These are phyloP conservation scores for Exophiala calicioides DNA, from an alignment of 2,329 filamentous ascomycete species.

Conservation along the genomic window DNA sequence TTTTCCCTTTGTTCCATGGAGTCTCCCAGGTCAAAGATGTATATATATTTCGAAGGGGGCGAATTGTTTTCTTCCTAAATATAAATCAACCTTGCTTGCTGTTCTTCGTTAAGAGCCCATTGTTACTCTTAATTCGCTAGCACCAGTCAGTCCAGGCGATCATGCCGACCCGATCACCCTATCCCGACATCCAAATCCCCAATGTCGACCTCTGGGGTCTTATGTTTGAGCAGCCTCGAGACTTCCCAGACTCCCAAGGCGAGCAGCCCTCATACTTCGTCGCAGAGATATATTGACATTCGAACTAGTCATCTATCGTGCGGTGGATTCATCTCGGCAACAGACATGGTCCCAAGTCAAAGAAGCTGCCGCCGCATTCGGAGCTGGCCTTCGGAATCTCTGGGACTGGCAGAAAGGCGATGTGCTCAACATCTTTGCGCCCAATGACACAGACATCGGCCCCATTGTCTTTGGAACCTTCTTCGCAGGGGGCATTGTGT, in stretches of 20 bases:
- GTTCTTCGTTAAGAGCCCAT: no score
- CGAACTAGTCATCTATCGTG: slow-evolving; percentile 28
- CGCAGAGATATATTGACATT: not conserved
- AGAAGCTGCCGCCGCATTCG: slow-evolving; percentile 69
- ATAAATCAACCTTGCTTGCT: no score
- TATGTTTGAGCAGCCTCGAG: slow-evolving; percentile 30
- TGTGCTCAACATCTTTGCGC: slow-evolving; percentile 77
- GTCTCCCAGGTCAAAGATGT: no score
- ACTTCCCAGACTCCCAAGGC: slow-evolving; percentile 30
- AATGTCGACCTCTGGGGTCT: slow-evolving; percentile 76
- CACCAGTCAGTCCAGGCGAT: no score
- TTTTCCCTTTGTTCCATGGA: no score
- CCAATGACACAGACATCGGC: slow-evolving; percentile 83
- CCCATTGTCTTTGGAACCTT: slow-evolving; percentile 74
- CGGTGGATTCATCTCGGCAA: slow-evolving; percentile 55
- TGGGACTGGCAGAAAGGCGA: slow-evolving; percentile 84
- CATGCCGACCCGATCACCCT: slow-evolving; percentile 73
- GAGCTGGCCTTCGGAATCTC: slow-evolving; percentile 70
- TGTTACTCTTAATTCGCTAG: no score
- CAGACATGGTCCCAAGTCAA: slow-evolving; percentile 73
- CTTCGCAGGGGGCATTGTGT: slow-evolving; percentile 80
- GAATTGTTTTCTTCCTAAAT: no score
- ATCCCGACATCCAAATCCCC: slow-evolving; percentile 68
- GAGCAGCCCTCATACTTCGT: not conserved
- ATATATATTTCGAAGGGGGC: no score